Base-by-base conservation (phyloP, 2,329 filamentous ascomycete species). In the Cladophialophora immunda region DNA sequence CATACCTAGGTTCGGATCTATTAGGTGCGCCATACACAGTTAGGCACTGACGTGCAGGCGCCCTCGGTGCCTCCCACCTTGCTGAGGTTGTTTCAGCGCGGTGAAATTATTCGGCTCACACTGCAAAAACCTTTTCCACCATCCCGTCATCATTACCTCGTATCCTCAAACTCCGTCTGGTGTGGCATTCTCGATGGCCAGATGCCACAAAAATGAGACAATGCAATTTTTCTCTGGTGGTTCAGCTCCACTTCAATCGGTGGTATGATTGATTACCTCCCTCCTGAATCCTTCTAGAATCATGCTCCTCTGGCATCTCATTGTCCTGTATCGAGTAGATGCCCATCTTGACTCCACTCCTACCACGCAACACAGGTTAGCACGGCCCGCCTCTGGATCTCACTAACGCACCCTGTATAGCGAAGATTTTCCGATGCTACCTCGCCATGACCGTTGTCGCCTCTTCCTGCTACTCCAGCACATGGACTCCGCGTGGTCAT, bases 211-310 rank as follows among this genome's bases (percentile, higher is more conserved):
- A 8, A 5, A 50, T 50, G 45, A 25, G 45, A 50, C 45, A 15
- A 15, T 25, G 19, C 45, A 50, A 50, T 50, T 50, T 50, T 50
- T 25, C 45, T 50, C 45, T 15, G 25, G 19, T 50, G 22, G 45
- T 50, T 8, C 19, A 50, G 45, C 45, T 50, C 45, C 45, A 50
- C 45, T 50, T 25, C 19, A 27, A 15, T 25, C 45, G 22, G 45
- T 50, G 45, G 45, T 50, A 50, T 50, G 45, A 50, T 27, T 32
- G 29, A 22, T 55, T 32, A 36, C 27, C 27, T 55, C 27, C 13
- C 53, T 55, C 53, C 53, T 30, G 27, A 36, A 55, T 55, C 27
- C 53, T 55, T 55, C 53, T 55, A 55, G 53, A 55, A 55, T 34
- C 27, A 36, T 36, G 53, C 9, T 36, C 17, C 25, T 27, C 32